Conservation (phyloP, 345 rosid genomes). For the Hibiscus syriacus region DNA sequence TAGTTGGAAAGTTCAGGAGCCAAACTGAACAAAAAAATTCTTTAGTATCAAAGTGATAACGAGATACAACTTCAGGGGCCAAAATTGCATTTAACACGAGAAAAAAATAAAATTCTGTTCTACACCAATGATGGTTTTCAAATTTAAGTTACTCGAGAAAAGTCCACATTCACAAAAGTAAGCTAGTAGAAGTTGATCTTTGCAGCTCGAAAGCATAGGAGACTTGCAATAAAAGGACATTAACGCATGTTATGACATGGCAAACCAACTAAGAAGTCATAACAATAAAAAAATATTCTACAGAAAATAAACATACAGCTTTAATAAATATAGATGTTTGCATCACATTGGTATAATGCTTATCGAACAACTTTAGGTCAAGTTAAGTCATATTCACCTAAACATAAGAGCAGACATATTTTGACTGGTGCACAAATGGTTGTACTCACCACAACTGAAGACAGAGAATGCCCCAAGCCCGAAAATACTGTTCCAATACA, state of each 20-base stretch:
- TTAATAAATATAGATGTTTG: not conserved
- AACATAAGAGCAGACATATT: not conserved
- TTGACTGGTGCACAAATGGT: not conserved
- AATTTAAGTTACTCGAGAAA: not conserved
- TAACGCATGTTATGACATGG: not conserved
- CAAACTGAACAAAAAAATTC: too few relatives aligned
- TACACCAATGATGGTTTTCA: not conserved
- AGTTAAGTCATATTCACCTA: not conserved
- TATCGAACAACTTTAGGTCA: not conserved
- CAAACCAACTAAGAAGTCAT: not conserved
- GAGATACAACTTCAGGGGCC: too few relatives aligned
- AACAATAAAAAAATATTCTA: not conserved
- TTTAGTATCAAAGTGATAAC: too few relatives aligned
- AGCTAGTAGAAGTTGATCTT: conserved; percentile 1
- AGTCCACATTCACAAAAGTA: not conserved
- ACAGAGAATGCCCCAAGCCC: conserved; percentile 85
- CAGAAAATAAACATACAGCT: not conserved
- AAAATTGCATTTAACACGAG: too few relatives aligned
- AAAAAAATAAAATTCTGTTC: not conserved
- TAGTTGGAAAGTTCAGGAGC: too few relatives aligned
- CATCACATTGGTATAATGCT: not conserved
- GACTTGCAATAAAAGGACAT: not conserved
- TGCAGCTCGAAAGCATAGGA: not conserved
- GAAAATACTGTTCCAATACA: conserved; percentile 80
- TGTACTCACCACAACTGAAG: conserved; percentile 81